Base-by-base conservation (phyloP, 352 stramenopile species). In the Pythium coloratum region DNA sequence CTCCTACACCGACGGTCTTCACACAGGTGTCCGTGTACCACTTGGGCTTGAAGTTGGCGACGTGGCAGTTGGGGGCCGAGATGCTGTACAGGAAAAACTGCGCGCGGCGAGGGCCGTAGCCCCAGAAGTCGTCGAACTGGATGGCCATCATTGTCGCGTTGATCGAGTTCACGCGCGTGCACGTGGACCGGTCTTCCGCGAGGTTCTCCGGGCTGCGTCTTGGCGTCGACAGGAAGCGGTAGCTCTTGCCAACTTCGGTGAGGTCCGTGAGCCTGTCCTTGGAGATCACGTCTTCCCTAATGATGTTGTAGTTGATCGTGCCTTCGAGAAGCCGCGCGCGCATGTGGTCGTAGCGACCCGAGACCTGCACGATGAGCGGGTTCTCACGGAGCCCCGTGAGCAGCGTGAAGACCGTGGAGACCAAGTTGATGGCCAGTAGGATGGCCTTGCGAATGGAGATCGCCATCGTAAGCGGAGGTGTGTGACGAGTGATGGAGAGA, bases 331-430 rank as follows among this genome's bases (percentile, higher is more conserved):
- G 62, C 5, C 80, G 71, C n/a, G 73, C 64, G 26, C 77, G 76
- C 44, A 86, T 72, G 13, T 75, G 57, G 38, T 82, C 75, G 66
- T 88, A 88, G 2, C 69, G 67, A 8, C 78, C 76, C 0, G 77
- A 77, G 28, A 80, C 24, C 4, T 77, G 62, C 33, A 86, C 76
- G 32, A 83, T 51, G 20, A 88, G 33, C 0, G 80, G 76, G 66
- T 88, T 88, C 65, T 88, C 80, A 8, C 71, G 76, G 16, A 88
- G 63, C 28, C 80, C 80, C 59, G 77, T 80, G 54, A 84, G 67
- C 34, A 88, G 61, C 14, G 80, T 86, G 50, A 88, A 66, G 3
- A 71, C 59, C 18, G 77, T 82, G 7, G 77, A 80, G 16, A 66
- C 69, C 30, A 88, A 26, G 65, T 86, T 84, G 33, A 80, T 51